Evolutionary conservation across 1,139 yeast species (phyloP).

Genomic region (Lizanozyma gosingica): DNA sequence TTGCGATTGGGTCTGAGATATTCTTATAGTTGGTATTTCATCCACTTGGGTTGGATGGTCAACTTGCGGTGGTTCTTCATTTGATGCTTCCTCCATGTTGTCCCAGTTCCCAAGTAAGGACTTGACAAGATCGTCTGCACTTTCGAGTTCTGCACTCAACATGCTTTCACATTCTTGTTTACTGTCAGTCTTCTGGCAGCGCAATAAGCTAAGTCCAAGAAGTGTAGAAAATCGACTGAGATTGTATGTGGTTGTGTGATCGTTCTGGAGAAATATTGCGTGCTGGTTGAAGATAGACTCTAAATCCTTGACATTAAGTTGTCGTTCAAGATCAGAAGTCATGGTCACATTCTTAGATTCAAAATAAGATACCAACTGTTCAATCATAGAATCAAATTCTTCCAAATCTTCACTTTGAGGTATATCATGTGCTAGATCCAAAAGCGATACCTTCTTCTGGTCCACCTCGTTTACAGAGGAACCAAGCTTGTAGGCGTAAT

Average conservation of each 20-base stretch:
- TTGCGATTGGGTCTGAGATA: not conserved
- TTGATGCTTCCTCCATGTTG: not conserved
- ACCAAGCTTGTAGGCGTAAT: conserved; percentile 23
- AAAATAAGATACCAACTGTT: conserved; percentile 34
- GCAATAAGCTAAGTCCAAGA: not conserved
- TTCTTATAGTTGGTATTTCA: not conserved
- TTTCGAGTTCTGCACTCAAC: not conserved
- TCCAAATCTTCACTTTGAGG: conserved; percentile 23
- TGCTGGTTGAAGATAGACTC: not conserved
- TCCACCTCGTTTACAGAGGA: not conserved
- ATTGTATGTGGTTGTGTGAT: not conserved
- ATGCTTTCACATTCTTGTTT: not conserved
- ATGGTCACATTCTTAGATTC: conserved; percentile 15
- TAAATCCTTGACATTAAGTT: not conserved
- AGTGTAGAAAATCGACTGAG: not conserved
- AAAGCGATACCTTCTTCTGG: not conserved
- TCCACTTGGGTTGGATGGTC: not conserved
- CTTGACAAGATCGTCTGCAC: not conserved
- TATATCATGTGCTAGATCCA: conserved; percentile 15
- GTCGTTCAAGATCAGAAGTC: not conserved
- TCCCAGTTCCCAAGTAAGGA: not conserved
- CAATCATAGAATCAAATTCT: conserved; percentile 44
- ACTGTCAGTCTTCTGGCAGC: not conserved
- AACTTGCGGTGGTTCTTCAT: not conserved
- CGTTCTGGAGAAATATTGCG: not conserved